Conservation (phyloP, 2,329 filamentous ascomycete species). For the Talaromyces marneffei region DNA sequence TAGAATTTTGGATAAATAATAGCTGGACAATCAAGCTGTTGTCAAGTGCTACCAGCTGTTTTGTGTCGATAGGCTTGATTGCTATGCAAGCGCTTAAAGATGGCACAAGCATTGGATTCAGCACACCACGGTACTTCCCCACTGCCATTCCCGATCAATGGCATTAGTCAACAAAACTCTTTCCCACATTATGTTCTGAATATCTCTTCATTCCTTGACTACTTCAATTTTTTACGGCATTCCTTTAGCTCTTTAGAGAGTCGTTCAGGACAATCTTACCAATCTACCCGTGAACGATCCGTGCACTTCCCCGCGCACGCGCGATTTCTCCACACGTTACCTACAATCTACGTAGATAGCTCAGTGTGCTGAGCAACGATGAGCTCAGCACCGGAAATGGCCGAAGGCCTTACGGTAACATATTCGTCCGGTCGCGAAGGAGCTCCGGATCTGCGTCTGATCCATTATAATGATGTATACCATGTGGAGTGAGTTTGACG, state of each 20-base stretch:
- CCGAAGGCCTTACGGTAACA: constrained; percentile 35
- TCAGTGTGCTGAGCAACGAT: background rate
- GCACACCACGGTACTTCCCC: background rate
- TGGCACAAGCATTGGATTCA: background rate
- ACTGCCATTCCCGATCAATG: background rate
- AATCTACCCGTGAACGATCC: background rate
- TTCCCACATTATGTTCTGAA: background rate
- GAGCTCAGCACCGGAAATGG: constrained; percentile 20
- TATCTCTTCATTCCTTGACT: background rate
- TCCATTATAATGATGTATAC: constrained; percentile 94
- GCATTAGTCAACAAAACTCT: background rate
- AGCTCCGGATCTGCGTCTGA: constrained; percentile 66
- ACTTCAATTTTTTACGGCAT: background rate
- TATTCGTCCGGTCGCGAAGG: constrained; percentile 40
- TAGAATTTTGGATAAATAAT: too few relatives aligned
- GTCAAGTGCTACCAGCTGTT: too few relatives aligned
- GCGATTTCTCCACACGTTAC: background rate
- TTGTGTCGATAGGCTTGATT: too few relatives aligned
- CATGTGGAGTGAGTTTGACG: constrained; percentile 60
- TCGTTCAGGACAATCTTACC: background rate
- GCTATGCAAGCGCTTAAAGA: background rate
- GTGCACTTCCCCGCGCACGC: background rate
- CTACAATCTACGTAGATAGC: background rate
- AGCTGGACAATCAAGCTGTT: too few relatives aligned
- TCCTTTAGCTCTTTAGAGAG: background rate